phyloP scores from a whole-genome alignment of 1,139 yeast species.

The Magnusiomyces paraingens region DNA sequence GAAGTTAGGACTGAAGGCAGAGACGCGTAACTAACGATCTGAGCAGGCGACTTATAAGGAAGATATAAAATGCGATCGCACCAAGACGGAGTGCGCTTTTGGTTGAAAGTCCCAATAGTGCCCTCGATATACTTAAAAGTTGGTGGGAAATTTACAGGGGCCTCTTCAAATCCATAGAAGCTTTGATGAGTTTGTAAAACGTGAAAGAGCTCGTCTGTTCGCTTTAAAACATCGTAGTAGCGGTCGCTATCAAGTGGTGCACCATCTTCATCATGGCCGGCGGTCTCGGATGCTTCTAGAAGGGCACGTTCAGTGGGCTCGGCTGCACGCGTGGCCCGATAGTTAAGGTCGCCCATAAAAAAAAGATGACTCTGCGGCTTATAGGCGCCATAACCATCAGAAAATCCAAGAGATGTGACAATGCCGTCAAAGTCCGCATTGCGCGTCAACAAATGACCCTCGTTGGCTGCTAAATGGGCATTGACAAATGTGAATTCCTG shows the following conservation, averaged over 20 bases:
- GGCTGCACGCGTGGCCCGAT: conserved; percentile 42
- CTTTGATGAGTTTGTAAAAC: conserved; percentile 43
- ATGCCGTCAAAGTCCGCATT: conserved; percentile 47
- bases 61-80: conserved; percentile 74
- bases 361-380: conserved; percentile 56
- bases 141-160: conserved; percentile 56
- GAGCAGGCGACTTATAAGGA: conserved; percentile 34
- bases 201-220: conserved; percentile 52
- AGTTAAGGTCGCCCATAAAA: conserved; percentile 79
- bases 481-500: conserved; percentile 52
- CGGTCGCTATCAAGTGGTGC: conserved; percentile 6
- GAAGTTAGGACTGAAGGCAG: conserved; percentile 40
- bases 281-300: background rate
- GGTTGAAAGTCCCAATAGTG: conserved; percentile 41
- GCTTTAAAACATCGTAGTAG: background rate
- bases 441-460: conserved; percentile 53
- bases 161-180: conserved; percentile 60
- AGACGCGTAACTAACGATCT: conserved; percentile 38
- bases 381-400: conserved; percentile 52
- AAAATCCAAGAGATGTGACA: conserved; percentile 50
- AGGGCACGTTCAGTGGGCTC: background rate
- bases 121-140: conserved; percentile 62
- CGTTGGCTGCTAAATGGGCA: conserved; percentile 72
- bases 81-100: conserved; percentile 75
- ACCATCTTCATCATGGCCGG: conserved; percentile 18